Conservation (phyloP, 768 basidiomycete species). For the Tubosaeta brunneosetosa region DNA sequence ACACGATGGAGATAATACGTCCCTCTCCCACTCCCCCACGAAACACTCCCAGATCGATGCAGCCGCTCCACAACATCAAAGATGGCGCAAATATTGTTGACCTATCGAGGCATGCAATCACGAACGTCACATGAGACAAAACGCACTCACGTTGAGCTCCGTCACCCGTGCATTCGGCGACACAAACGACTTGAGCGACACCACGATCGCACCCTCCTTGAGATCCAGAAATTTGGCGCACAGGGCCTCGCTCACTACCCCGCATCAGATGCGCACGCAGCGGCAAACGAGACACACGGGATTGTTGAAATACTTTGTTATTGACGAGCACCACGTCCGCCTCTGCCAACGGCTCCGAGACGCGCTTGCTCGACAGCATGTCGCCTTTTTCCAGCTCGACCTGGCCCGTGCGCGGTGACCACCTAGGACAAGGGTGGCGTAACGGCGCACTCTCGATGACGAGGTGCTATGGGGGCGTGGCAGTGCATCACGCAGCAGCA, state of each 20-base stretch:
- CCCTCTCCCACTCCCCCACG: conserved; percentile 72
- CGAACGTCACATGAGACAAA: background rate
- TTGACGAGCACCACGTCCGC: conserved; percentile 93
- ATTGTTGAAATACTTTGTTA: conserved; percentile 78
- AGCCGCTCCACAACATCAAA: conserved; percentile 67
- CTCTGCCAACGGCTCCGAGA: conserved; percentile 63
- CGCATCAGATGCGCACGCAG: background rate
- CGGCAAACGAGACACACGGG: conserved; percentile 41
- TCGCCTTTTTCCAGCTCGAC: conserved; percentile 82
- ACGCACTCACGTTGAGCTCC: conserved; percentile 65
- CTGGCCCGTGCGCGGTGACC: conserved; percentile 45
- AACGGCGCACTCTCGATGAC: too few species aligned
- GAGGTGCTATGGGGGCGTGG: too few species aligned
- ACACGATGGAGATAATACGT: conserved; percentile 74
- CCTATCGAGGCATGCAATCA: conserved; percentile 33
- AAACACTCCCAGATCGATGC: conserved; percentile 72
- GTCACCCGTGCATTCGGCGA: conserved; percentile 72
- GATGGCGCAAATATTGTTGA: conserved; percentile 77
- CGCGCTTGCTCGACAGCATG: conserved; percentile 66
- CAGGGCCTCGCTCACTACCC: conserved; percentile 78
- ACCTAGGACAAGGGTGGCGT: too few species aligned
- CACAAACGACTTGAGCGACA: conserved; percentile 85
- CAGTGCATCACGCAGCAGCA: too few species aligned
- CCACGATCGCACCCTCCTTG: conserved; percentile 86
- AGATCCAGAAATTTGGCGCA: conserved; percentile 89